Conservation (phyloP, 441 rosid species). For the Erodium chrysanthum region DNA sequence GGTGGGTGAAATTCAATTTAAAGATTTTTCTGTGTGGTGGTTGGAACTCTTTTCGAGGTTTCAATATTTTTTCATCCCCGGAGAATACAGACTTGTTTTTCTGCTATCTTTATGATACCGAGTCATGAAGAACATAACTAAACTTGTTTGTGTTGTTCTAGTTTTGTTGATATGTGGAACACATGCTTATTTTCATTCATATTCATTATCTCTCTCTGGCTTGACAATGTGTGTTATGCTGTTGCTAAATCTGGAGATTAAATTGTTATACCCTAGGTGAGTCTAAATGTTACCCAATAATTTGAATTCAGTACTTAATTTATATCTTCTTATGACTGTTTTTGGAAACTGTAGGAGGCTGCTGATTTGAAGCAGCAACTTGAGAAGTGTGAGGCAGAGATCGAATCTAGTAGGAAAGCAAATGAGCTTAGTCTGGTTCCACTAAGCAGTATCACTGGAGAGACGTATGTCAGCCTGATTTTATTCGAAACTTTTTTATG, state of each 20-base stretch:
- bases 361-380: slow-evolving; percentile 57
- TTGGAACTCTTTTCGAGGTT: neutral
- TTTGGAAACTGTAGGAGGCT: slow-evolving; percentile 39
- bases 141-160: neutral
- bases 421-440: slow-evolving; percentile 65
- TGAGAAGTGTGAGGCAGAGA: slow-evolving; percentile 68
- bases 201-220: neutral
- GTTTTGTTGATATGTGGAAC: neutral
- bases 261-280: neutral
- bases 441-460: slow-evolving; percentile 45
- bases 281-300: neutral
- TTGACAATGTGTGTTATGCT: neutral
- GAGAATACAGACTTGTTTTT: neutral
- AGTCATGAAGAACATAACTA: neutral
- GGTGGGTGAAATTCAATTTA: neutral
- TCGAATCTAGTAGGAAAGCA: slow-evolving; percentile 59
- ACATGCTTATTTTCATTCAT: neutral
- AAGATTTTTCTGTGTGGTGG: neutral
- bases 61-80: neutral
- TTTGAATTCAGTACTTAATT: slow-evolving; percentile 5
- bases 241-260: neutral
- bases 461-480: slow-evolving; percentile 26
- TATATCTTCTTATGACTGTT: neutral
- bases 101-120: neutral
- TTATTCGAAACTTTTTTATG: neutral